A percentile compares a stretch with the other conserved stretches of the same genome.
Conservation (phyloP, 192 early-diverging fungal genomes). For the Rhizophagus clarus region DNA sequence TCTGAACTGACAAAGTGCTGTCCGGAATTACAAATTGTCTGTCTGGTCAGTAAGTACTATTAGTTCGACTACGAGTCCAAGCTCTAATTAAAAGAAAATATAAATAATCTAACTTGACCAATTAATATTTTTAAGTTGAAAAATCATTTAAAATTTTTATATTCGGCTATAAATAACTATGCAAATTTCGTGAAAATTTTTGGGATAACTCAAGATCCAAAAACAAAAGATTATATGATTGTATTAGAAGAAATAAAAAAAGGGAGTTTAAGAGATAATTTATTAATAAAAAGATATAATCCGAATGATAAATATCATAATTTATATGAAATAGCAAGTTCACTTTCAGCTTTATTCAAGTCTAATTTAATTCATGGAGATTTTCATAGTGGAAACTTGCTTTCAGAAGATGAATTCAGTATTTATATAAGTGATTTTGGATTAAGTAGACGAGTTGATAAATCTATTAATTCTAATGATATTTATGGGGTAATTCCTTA, state of each 20-base stretch:
- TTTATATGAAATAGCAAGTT: background rate
- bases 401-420: background rate
- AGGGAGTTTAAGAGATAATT: background rate
- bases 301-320: background rate
- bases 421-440: background rate
- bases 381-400: background rate
- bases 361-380: background rate
- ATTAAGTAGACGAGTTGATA: background rate
- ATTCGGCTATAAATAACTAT: background rate
- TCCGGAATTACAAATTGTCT: too few species aligned
- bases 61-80: too few species aligned
- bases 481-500: background rate
- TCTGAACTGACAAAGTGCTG: too few species aligned
- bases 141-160: background rate
- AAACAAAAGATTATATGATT: background rate
- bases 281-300: background rate
- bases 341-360: background rate
- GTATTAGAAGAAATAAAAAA: background rate
- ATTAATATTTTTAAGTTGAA: background rate
- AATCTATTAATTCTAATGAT: background rate
- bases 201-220: background rate
- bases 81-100: too few species aligned
- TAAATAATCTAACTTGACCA: too few species aligned
- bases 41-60: too few species aligned
- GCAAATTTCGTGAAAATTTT: background rate